phyloP scores from a whole-genome alignment of 2,329 filamentous ascomycete genomes.

The Sporothrix schenckii region DNA sequence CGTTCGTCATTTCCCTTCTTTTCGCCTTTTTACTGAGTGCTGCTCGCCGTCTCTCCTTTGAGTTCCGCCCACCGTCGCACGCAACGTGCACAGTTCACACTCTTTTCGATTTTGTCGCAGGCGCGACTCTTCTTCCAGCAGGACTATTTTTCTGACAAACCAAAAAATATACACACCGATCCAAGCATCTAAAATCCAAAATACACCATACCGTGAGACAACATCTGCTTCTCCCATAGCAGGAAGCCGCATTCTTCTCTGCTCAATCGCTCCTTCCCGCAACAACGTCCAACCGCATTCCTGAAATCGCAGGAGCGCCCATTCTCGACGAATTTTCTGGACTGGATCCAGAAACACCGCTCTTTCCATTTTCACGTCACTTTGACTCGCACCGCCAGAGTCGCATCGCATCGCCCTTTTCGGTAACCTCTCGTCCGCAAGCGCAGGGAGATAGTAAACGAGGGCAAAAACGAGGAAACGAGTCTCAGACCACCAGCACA shows the following conservation, averaged over 20 bases:
- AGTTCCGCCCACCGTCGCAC: conserved; percentile 26
- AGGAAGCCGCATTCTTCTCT: conserved; percentile 16
- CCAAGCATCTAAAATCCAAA: conserved; percentile 15
- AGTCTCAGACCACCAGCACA: conserved; percentile 15
- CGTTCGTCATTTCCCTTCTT: conserved; percentile 10
- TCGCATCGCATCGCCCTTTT: conserved; percentile 21
- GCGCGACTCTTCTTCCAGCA: conserved; percentile 29
- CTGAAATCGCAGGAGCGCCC: conserved; percentile 15
- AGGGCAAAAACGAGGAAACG: background rate
- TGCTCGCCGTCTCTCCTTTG: conserved; percentile 27
- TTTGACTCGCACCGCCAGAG: conserved; percentile 11
- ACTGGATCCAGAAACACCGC: conserved; percentile 29
- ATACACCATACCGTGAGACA: background rate
- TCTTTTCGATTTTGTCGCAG: conserved; percentile 29
- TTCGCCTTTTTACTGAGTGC: conserved; percentile 20
- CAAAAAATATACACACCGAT: background rate
- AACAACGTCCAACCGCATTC: conserved; percentile 7
- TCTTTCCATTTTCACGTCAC: conserved; percentile 15
- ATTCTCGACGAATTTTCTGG: conserved; percentile 18
- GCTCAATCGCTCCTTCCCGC: conserved; percentile 24
- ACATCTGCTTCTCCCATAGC: background rate
- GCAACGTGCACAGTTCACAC: conserved; percentile 22
- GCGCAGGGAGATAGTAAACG: conserved; percentile 4
- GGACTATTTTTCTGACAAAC: conserved; percentile 19
- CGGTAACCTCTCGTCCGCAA: conserved; percentile 19